A percentile compares a stretch with the other conserved stretches of the same genome.
phyloP scores from a whole-genome alignment of 2,329 filamentous ascomycete genomes.

The Lecanoromycetidae sp. region DNA sequence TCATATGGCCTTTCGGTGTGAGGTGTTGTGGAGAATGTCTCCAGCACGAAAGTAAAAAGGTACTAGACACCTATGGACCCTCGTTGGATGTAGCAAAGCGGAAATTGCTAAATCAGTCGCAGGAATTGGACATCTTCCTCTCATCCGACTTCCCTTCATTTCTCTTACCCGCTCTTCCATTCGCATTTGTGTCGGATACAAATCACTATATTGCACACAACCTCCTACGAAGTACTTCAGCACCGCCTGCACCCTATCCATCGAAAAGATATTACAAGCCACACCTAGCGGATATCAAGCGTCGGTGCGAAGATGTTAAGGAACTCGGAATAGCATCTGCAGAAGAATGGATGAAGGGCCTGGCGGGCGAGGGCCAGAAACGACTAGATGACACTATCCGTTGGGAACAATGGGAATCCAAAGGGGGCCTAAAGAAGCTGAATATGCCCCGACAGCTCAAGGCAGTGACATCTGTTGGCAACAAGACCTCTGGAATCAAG shows the following conservation, averaged over 20 bases:
- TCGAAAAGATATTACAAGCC: constrained; percentile 54
- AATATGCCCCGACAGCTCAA: constrained; percentile 5
- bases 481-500: constrained; percentile 1
- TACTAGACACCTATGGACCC: constrained; percentile 27
- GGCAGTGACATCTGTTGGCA: not conserved
- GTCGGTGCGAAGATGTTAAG: constrained; percentile 52
- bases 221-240: constrained; percentile 40
- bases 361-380: constrained; percentile 51
- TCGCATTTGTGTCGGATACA: constrained; percentile 51
- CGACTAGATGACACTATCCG: constrained; percentile 49
- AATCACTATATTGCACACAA: constrained; percentile 48
- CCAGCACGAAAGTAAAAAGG: constrained; percentile 49
- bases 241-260: constrained; percentile 38
- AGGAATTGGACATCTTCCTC: constrained; percentile 61
- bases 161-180: constrained; percentile 57
- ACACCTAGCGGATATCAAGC: constrained; percentile 50
- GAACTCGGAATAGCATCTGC: constrained; percentile 53
- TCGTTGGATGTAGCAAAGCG: not conserved
- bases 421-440: constrained; percentile 23
- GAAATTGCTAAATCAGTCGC: constrained; percentile 22
- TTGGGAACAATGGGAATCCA: constrained; percentile 63
- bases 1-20: constrained; percentile 61
- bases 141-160: constrained; percentile 48
- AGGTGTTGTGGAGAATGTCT: constrained; percentile 58
- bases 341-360: constrained; percentile 70